These are phyloP conservation scores for Eucalyptus regnans DNA, from an alignment of 345 rosid genomes.

Conservation along the genomic window DNA sequence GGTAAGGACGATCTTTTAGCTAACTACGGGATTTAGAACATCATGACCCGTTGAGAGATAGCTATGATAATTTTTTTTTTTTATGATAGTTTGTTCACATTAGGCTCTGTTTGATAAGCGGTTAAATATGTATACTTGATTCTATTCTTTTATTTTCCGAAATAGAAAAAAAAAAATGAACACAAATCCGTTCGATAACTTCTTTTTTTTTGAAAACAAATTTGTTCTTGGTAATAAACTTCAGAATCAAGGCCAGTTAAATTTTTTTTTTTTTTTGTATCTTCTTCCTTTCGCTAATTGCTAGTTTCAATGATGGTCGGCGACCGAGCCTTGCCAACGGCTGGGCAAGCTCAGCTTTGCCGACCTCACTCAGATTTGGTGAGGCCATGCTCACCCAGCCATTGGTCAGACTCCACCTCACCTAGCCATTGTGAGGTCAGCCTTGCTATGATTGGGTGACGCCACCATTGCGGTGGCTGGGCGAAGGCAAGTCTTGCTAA, in stretches of 20 bases:
- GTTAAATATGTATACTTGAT: too few relatives aligned
- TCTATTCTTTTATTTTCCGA: fast-evolving
- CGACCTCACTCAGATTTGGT: too few relatives aligned
- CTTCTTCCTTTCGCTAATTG: too few relatives aligned
- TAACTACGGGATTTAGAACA: neutral
- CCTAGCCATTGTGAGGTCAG: too few relatives aligned
- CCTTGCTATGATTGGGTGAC: fast-evolving
- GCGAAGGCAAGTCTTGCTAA: too few relatives aligned
- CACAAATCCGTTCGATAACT: fast-evolving
- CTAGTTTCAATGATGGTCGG: fast-evolving
- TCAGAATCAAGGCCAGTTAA: fast-evolving
- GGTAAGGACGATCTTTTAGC: neutral
- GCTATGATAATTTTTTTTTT: neutral
- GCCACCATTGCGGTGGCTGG: fast-evolving
- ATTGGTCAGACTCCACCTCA: too few relatives aligned
- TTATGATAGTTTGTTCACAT: neutral
- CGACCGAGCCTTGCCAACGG: fast-evolving
- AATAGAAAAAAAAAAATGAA: too few relatives aligned
- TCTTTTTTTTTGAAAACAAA: too few relatives aligned
- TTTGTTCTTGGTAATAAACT: fast-evolving
- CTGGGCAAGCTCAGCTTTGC: too few relatives aligned
- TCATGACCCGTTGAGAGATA: neutral
- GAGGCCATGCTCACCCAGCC: too few relatives aligned
- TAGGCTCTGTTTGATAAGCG: too few relatives aligned
- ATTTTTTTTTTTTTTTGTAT: fast-evolving